Conservation (phyloP, 306 rosid genomes). For the Acacia crassicarpa region DNA sequence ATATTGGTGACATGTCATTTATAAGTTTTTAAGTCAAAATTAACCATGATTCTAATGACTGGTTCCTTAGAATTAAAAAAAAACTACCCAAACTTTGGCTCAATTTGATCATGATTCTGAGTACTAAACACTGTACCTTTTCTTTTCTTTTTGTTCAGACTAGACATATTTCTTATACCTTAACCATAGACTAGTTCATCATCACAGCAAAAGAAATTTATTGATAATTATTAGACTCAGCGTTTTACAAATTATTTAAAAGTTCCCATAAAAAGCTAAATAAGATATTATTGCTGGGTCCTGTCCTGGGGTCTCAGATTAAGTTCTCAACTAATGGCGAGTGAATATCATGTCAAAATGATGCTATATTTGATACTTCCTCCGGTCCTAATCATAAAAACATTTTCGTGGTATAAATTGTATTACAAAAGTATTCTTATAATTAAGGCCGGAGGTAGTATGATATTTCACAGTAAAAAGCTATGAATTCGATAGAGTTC, state of each 20-base stretch:
- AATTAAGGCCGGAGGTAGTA: too few relatives aligned
- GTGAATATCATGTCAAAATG: conserved; percentile 1
- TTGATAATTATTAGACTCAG: neutral
- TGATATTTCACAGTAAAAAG: neutral
- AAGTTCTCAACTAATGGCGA: neutral
- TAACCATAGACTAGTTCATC: neutral
- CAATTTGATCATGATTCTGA: too few relatives aligned
- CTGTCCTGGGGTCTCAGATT: neutral
- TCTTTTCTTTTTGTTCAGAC: neutral
- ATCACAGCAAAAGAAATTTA: neutral
- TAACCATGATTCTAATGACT: too few relatives aligned
- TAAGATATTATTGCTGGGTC: neutral
- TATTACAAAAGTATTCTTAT: too few relatives aligned
- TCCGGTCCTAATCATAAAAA: too few relatives aligned
- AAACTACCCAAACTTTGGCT: too few relatives aligned
- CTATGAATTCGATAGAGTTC: neutral
- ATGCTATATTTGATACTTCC: neutral
- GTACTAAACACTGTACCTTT: too few relatives aligned
- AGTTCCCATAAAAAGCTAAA: neutral
- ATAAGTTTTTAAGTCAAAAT: too few relatives aligned
- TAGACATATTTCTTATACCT: neutral
- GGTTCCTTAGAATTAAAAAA: too few relatives aligned
- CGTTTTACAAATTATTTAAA: neutral
- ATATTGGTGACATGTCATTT: too few relatives aligned
- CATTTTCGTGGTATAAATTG: too few relatives aligned